These are phyloP conservation scores for Harringtonia aguacate DNA, from an alignment of 2,329 filamentous ascomycete species.

Conservation along the genomic window DNA sequence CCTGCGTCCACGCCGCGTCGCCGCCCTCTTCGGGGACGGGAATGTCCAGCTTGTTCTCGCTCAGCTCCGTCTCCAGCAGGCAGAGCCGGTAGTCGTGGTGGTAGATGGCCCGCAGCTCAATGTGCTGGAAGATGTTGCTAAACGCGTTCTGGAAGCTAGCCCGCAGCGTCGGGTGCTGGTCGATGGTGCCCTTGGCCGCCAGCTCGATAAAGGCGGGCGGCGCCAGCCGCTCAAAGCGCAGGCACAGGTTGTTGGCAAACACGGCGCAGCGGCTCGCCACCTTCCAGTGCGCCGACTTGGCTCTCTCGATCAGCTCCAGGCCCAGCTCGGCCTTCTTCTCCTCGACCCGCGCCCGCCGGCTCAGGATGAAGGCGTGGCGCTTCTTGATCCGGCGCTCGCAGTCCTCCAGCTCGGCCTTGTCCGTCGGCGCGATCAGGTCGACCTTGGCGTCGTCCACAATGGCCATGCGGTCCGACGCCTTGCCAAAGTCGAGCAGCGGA, in stretches of 20 bases:
- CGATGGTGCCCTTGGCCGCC: conserved; percentile 71
- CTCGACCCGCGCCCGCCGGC: conserved; percentile 69
- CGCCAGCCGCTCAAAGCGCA: conserved; percentile 84
- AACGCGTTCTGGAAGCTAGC: conserved; percentile 74
- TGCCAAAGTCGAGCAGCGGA: conserved; percentile 84
- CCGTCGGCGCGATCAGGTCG: conserved; percentile 55
- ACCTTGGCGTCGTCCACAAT: conserved; percentile 65
- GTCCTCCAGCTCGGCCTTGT: conserved; percentile 32
- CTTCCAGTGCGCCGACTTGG: conserved; percentile 86
- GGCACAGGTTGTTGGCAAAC: conserved; percentile 80
- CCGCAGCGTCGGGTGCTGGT: conserved; percentile 79
- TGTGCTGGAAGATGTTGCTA: conserved; percentile 64
- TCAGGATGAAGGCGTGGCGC: conserved; percentile 63
- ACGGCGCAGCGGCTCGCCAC: conserved; percentile 82
- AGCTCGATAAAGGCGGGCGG: conserved; percentile 75
- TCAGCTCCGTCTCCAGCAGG: conserved; percentile 66
- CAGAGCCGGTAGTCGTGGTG: conserved; percentile 82
- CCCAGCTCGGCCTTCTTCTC: conserved; percentile 71
- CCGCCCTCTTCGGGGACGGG: conserved; percentile 51
- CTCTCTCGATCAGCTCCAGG: conserved; percentile 67
- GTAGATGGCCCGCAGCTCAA: conserved; percentile 79
- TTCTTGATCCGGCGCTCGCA: conserved; percentile 50
- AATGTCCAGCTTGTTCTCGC: conserved; percentile 67
- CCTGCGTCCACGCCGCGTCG: conserved; percentile 66
- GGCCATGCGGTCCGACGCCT: conserved; percentile 76